A percentile compares a stretch with the other conserved stretches of the same genome.
These are phyloP conservation scores for Crinitomyces ghanaensis DNA, from an alignment of 805 yeast species.

Conservation along the genomic window DNA sequence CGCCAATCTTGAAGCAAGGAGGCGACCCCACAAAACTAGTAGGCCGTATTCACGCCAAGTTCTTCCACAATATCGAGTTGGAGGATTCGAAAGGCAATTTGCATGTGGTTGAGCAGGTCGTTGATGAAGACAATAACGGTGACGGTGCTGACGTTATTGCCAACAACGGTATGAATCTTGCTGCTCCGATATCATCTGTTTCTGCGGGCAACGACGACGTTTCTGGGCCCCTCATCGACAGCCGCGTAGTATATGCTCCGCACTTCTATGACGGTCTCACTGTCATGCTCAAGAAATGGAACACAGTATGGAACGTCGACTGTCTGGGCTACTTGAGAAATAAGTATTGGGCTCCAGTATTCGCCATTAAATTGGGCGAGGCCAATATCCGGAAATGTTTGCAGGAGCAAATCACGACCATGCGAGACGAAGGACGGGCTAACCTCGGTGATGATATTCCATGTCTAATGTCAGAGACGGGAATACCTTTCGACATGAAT, in stretches of 20 bases:
- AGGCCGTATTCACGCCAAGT: too few relatives aligned
- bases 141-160: too few relatives aligned
- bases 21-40: slow-evolving; percentile 26
- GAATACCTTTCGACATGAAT: slow-evolving; percentile 96
- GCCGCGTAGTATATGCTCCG: slow-evolving; percentile 62
- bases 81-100: too few relatives aligned
- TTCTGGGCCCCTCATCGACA: too few relatives aligned
- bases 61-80: too few relatives aligned
- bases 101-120: too few relatives aligned
- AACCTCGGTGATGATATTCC: slow-evolving; percentile 66
- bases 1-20: slow-evolving; percentile 54
- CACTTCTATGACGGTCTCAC: slow-evolving; percentile 96
- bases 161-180: too few relatives aligned
- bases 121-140: too few relatives aligned
- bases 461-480: slow-evolving; percentile 81
- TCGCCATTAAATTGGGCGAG: slow-evolving; percentile 66
- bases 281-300: slow-evolving; percentile 86
- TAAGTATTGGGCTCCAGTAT: slow-evolving; percentile 60
- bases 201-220: too few relatives aligned
- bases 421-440: slow-evolving; percentile 51
- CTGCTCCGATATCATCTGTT: too few relatives aligned
- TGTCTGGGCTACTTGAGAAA: slow-evolving; percentile 81
- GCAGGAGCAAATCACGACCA: slow-evolving; percentile 51
- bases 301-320: slow-evolving; percentile 69
- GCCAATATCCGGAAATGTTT: slow-evolving; percentile 59